Evolutionary conservation across 1,284 basidiomycete genomes (phyloP), one percentile per base, ranked within the genome.

Genomic region (Heterobasidion annosum): DNA sequence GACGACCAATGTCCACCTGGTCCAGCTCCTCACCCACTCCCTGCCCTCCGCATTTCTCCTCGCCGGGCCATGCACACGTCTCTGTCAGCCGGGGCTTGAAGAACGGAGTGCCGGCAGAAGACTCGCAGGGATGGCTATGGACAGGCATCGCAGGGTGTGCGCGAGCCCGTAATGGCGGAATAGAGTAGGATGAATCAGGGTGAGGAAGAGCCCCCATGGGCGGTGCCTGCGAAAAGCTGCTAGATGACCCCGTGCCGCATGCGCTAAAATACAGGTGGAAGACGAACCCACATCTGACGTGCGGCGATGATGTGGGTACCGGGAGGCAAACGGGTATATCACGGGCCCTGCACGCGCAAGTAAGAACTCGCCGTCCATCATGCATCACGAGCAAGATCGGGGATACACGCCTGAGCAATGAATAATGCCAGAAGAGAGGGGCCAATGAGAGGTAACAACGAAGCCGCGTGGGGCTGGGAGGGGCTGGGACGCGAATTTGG

Each of bases 121-220:
- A 8, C 65, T 34, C 1, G 59, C 45, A 8, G 59, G 54, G 13
- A 67, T 48, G 2, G 58, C 61, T 8, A 69, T 59, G 1, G 67
- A 63, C 7, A 70, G 60, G 33, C 65, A 64, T 33, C 71, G 64
- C n/a, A 68, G 58, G 1, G 69, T 64, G 16, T 56, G 62, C 2
- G 61, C 42, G 1, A 62, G 54, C 3, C 70, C 70, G 50, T 63
- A 63, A 1, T 47, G 54, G 3, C 58, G 54, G 18, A 73, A 60
- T 9, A 73, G 55, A 3, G 34, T 57, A 1, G 70, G 63, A 16
- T 73, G 53, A 9, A 68, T 56, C 16, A 72, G 59, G 0, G 73
- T 72, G 8, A 71, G 59, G 12, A 74, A 15, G 2, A 73, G 57
- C 8, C 73, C 72, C 7, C 72, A 1, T 61, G 62, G 0, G 67